Evolutionary conservation across 2,329 filamentous ascomycete genomes (phyloP).

Genomic region (Blumeria hordei): DNA sequence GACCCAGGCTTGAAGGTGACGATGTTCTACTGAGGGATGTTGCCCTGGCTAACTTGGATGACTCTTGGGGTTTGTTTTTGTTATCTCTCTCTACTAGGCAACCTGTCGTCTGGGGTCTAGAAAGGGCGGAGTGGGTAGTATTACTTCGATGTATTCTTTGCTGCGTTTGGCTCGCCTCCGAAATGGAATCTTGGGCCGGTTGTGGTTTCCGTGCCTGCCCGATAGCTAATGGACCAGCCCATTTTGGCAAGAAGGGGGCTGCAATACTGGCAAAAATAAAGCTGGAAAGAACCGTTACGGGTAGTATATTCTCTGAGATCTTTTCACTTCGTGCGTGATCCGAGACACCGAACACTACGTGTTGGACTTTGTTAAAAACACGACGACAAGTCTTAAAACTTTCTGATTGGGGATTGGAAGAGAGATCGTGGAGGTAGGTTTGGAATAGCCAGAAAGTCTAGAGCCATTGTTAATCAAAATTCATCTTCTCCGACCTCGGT

Average conservation of each 20-base stretch:
- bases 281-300: slow-evolving; percentile 59
- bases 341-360: slow-evolving; percentile 59
- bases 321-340: slow-evolving; percentile 41
- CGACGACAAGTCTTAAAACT: slow-evolving; percentile 62
- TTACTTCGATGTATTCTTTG: slow-evolving; percentile 42
- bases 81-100: slow-evolving; percentile 17
- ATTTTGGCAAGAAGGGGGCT: slow-evolving; percentile 48
- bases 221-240: slow-evolving; percentile 58
- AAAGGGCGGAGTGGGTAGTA: slow-evolving; percentile 32
- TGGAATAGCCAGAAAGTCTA: slow-evolving; percentile 83
- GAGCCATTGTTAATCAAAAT: slow-evolving; percentile 1
- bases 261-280: slow-evolving; percentile 57
- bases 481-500: background rate
- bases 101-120: slow-evolving; percentile 19
- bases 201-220: slow-evolving; percentile 60
- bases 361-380: slow-evolving; percentile 72
- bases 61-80: slow-evolving; percentile 13
- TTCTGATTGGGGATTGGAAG: slow-evolving; percentile 46
- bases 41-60: slow-evolving; percentile 13
- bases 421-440: slow-evolving; percentile 64
- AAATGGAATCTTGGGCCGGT: slow-evolving; percentile 33
- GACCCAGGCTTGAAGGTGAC: slow-evolving; percentile 7
- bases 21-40: slow-evolving; percentile 8
- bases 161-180: slow-evolving; percentile 25
- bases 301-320: slow-evolving; percentile 60